These are phyloP conservation scores for Sclerotiophoma versabilis DNA, from an alignment of 2,329 filamentous ascomycete species.

Conservation along the genomic window DNA sequence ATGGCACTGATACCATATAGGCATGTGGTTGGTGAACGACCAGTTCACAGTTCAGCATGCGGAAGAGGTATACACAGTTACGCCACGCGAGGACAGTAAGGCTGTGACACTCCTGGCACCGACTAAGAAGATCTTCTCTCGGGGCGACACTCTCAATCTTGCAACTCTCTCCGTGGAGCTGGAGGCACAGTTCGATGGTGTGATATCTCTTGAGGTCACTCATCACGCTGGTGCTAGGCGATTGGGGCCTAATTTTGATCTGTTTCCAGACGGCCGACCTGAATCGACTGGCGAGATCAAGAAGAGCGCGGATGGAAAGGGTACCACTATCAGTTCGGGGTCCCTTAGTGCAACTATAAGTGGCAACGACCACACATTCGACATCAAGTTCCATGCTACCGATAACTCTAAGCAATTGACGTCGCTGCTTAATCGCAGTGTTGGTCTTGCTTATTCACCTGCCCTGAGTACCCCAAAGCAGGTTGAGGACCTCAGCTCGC, in stretches of 20 bases:
- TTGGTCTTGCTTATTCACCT: conserved; percentile 65
- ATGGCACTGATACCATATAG: conserved; percentile 34
- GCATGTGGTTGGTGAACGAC: conserved; percentile 71
- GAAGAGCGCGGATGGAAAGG: conserved; percentile 47
- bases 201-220: conserved; percentile 66
- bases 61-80: conserved; percentile 67
- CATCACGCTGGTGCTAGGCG: conserved; percentile 64
- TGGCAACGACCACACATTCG: conserved; percentile 59
- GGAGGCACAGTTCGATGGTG: conserved; percentile 64
- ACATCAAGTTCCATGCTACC: conserved; percentile 62
- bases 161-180: conserved; percentile 64
- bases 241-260: conserved; percentile 64
- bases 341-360: conserved; percentile 61
- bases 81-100: conserved; percentile 54
- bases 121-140: conserved; percentile 60
- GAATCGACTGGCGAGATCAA: conserved; percentile 46
- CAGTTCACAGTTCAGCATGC: conserved; percentile 69
- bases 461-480: conserved; percentile 61
- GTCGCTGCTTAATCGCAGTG: conserved; percentile 62
- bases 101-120: conserved; percentile 65
- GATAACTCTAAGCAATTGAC: conserved; percentile 61
- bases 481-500: conserved; percentile 58
- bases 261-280: conserved; percentile 63
- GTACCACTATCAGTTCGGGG: conserved; percentile 61
- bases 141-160: conserved; percentile 65